phyloP scores from a whole-genome alignment of 1,284 basidiomycete genomes.

The Violaceomyces palustris region DNA sequence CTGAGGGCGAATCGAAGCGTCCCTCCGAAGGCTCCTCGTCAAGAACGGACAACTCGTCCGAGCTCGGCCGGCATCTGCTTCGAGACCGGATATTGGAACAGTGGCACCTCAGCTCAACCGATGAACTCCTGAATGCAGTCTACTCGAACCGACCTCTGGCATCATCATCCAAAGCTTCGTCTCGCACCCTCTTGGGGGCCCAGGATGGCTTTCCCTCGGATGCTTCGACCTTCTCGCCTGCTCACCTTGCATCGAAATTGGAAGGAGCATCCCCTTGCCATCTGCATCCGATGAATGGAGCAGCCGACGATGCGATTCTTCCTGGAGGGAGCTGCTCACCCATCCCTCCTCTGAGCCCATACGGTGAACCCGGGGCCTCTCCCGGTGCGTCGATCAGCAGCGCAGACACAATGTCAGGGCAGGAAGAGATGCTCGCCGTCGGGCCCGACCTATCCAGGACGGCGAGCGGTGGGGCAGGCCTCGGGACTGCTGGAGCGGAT shows the following conservation, averaged over 20 bases:
- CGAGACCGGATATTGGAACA: constrained; percentile 14
- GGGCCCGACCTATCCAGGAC: too few relatives aligned
- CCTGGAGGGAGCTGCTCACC: too few relatives aligned
- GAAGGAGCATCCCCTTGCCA: too few relatives aligned
- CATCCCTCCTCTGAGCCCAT: constrained; percentile 4
- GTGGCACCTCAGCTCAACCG: constrained; percentile 16
- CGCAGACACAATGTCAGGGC: neutral
- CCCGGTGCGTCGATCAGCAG: neutral
- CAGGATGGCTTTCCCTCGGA: too few relatives aligned
- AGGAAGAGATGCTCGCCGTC: too few relatives aligned
- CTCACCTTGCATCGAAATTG: too few relatives aligned
- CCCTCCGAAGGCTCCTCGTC: neutral
- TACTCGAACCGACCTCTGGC: constrained; percentile 7
- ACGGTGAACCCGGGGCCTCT: neutral
- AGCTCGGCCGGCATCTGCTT: constrained; percentile 4
- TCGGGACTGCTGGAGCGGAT: too few relatives aligned
- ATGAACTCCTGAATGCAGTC: constrained; percentile 15
- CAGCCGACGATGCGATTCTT: too few relatives aligned
- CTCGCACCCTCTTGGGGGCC: neutral
- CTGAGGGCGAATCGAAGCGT: too few relatives aligned
- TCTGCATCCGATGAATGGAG: too few relatives aligned
- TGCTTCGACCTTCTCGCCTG: too few relatives aligned
- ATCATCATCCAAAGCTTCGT: neutral
- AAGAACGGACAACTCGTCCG: neutral
- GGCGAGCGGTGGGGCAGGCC: too few relatives aligned